Conservation (phyloP, 2,329 filamentous ascomycete species). For the Venturia carpophila region DNA sequence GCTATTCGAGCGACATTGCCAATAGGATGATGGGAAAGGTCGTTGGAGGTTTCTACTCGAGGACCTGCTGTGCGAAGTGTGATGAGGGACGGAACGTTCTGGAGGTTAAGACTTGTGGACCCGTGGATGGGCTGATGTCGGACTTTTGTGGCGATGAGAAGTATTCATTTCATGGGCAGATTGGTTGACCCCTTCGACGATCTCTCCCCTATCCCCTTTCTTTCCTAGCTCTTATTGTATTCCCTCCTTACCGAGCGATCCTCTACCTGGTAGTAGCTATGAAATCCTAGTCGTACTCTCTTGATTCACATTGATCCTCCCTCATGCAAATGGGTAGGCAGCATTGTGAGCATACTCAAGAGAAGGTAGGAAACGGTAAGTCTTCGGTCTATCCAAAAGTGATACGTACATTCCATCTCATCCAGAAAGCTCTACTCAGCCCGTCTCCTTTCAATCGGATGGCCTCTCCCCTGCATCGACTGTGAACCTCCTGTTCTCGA, state of each 20-base stretch:
- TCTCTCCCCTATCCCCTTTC: neutral
- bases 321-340: neutral
- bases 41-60: neutral
- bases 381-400: too few species aligned
- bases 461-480: constrained; percentile 6
- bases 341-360: neutral
- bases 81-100: neutral
- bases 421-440: neutral
- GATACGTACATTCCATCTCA: neutral
- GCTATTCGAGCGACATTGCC: constrained; percentile 2
- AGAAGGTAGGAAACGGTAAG: too few species aligned
- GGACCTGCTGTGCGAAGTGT: constrained; percentile 8
- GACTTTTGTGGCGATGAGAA: constrained; percentile 6
- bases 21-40: constrained; percentile 6
- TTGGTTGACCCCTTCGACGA: neutral
- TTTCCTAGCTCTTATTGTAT: neutral
- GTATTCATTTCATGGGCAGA: constrained; percentile 2
- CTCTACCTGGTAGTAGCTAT: too few species aligned
- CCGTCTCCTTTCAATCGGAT: neutral
- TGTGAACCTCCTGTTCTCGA: constrained; percentile 1
- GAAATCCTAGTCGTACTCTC: neutral
- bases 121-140: constrained; percentile 1
- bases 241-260: neutral
- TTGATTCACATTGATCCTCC: neutral
- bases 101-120: constrained; percentile 2